Base-by-base conservation (phyloP, 495 filamentous ascomycete genomes). In the Friedmanniomyces simplex region DNA sequence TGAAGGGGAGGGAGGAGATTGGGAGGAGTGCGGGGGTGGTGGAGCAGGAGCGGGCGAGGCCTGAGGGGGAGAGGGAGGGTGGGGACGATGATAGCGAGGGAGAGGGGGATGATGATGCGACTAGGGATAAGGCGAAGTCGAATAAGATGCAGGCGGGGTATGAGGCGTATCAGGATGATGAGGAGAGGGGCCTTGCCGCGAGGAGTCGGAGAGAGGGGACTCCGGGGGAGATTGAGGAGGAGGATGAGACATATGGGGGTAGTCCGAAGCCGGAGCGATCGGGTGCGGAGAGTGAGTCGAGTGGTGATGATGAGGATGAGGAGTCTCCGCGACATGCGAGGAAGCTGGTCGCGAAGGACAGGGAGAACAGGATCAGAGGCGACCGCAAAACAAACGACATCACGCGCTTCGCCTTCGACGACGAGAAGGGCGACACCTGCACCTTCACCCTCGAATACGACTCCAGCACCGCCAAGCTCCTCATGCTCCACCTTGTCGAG, bases 401-500 rank as follows among this genome's bases (percentile, higher is more conserved):
- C 54, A 77, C 79, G 30, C 74, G 76, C 20, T 95, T 95, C 78
- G 78, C 79, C 62, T 95, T 93, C 70, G 88, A 95, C 71, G 79
- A 87, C 54, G 72, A 75, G 55, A 74, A 73, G 42, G 91, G 89
- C 62, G 76, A 79, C 48, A 87, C 82, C 74, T 90, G 87, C 70
- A 77, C 85, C 46, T 80, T 97, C 66, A 83, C 82, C 39, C 77
- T 97, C 60, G 86, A 96, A 69, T 97, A 93, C 70, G 80, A 85
- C 56, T 79, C 83, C 52, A 71, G 78, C 32, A 87, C 85, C 24
- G 84, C 94, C 60, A 99, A 99, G 75, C 74, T 99, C 54, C 83
- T 99, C 48, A 88, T 97, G 76, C 80, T 96, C 59, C 87, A 84
- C 59, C 76, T 97, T 58, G 87, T 96, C 59, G 89, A 96, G 72